phyloP scores from a whole-genome alignment of 345 rosid genomes.

The Stellera chamaejasme region DNA sequence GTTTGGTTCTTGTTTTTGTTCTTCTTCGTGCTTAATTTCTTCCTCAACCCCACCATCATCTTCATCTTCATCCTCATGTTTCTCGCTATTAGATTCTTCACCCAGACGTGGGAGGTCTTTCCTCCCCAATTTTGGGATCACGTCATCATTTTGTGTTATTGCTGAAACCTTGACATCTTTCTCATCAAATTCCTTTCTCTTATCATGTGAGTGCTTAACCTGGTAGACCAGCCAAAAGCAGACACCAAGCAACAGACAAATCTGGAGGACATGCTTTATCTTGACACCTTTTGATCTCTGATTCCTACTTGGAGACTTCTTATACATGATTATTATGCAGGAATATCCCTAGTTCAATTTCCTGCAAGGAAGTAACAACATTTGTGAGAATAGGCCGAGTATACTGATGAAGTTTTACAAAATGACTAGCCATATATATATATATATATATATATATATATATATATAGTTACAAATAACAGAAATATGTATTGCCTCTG shows the following conservation, averaged over 20 bases:
- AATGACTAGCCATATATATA: no score
- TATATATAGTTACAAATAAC: no score
- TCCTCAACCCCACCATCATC: conserved; percentile 28
- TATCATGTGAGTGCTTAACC: conserved; percentile 87
- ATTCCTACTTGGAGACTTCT: conserved; percentile 52
- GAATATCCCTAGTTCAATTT: conserved; percentile 4
- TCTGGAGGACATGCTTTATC: conserved; percentile 68
- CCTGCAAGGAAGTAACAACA: no score
- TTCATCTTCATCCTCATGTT: conserved; percentile 36
- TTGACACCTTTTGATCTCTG: conserved; percentile 61
- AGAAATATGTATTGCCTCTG: no score
- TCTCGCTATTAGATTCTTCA: conserved; percentile 24
- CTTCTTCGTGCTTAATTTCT: conserved; percentile 21
- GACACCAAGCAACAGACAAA: conserved; percentile 64
- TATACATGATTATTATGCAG: conserved; percentile 35
- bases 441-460: no score
- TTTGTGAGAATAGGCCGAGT: no score
- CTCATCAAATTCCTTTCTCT: conserved; percentile 65
- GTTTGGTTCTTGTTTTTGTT: conserved; percentile 22
- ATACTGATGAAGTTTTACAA: no score
- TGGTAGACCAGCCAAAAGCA: conserved; percentile 87
- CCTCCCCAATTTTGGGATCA: conserved; percentile 52
- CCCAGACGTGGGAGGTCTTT: conserved; percentile 56
- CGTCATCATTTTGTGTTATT: conserved; percentile 18
- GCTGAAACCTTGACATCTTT: conserved; percentile 27